Conservation (phyloP, 306 rosid species). For the Medicago lupulina region DNA sequence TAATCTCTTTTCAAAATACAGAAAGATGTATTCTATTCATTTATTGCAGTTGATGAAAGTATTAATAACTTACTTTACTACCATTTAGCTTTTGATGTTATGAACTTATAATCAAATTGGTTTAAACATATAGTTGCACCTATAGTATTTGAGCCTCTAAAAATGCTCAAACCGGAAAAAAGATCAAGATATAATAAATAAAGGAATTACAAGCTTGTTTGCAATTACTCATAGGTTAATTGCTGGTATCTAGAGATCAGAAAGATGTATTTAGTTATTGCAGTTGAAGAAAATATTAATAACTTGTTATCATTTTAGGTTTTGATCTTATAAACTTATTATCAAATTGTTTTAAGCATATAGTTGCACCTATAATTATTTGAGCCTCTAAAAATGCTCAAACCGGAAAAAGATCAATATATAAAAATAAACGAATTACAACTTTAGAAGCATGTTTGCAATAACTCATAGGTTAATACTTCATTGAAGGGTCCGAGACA, state of each 20-base stretch:
- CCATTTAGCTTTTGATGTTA: slow-evolving; percentile 9
- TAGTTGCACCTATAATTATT: background rate
- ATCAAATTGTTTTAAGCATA: background rate
- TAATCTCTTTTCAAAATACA: background rate
- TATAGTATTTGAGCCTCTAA: slow-evolving; percentile 10
- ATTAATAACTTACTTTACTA: slow-evolving; percentile 46
- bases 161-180: background rate
- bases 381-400: background rate
- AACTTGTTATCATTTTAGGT: slow-evolving; percentile 43
- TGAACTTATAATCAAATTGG: background rate
- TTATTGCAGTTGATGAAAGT: slow-evolving; percentile 35
- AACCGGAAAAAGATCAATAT: background rate
- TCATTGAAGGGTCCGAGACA: slow-evolving; percentile 6
- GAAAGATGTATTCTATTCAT: slow-evolving; percentile 49
- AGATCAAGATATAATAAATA: background rate
- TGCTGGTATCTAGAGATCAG: slow-evolving; percentile 46
- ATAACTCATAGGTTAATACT: background rate
- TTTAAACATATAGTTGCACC: background rate
- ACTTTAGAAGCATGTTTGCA: background rate
- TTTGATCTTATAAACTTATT: background rate
- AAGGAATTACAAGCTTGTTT: slow-evolving; percentile 26
- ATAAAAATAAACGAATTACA: slow-evolving; percentile 27
- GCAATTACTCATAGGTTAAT: background rate
- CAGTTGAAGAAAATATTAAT: slow-evolving; percentile 38
- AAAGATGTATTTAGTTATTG: slow-evolving; percentile 47